phyloP scores from a whole-genome alignment of 768 basidiomycete species.

The Trametes meyenii region DNA sequence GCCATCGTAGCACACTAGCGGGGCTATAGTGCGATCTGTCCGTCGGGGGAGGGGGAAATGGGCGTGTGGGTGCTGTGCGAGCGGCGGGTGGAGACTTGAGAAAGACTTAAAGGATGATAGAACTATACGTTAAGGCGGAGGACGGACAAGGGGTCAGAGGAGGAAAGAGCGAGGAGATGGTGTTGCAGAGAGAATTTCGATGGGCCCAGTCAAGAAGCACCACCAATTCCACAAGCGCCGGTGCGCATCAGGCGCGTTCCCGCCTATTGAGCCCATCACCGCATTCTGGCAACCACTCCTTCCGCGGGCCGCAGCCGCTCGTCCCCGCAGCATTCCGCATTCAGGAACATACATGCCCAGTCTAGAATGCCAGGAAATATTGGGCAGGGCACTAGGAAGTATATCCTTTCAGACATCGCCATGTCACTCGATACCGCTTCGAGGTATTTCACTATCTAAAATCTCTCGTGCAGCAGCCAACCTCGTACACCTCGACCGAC shows the following conservation, averaged over 20 bases:
- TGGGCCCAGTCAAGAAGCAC: constrained; percentile 14
- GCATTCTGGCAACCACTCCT: constrained; percentile 14
- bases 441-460: no score
- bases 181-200: constrained; percentile 22
- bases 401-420: no score
- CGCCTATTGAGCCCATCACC: constrained; percentile 20
- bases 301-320: constrained; percentile 6
- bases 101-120: constrained; percentile 22
- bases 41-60: constrained; percentile 6
- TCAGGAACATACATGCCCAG: no score
- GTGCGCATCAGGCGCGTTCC: constrained; percentile 24
- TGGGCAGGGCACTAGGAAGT: no score
- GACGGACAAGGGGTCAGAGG: constrained; percentile 15
- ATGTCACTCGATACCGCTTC: no score
- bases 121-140: constrained; percentile 22
- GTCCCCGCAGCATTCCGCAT: no score
- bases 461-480: no score
- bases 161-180: constrained; percentile 25
- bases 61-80: constrained; percentile 24
- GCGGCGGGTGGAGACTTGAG: constrained; percentile 20
- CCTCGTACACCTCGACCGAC: no score
- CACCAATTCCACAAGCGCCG: constrained; percentile 12
- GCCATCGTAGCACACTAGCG: constrained; percentile 49
- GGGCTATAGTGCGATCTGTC: constrained; percentile 10
- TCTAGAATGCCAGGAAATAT: no score